Base-by-base conservation (phyloP, 176 grass and related monocot species). In the Alopecurus myosuroides region DNA sequence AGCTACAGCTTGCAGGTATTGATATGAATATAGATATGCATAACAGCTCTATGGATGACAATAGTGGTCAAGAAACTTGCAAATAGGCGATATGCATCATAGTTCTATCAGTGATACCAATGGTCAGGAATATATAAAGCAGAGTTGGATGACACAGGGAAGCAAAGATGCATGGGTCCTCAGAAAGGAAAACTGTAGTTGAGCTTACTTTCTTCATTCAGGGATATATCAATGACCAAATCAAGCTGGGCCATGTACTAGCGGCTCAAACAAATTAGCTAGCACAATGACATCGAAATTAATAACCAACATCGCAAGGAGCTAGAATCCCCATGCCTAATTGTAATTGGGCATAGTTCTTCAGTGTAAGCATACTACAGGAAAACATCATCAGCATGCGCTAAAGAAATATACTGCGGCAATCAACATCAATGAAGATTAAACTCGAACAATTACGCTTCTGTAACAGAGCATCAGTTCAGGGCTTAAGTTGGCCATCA, bases 321-420 rank as follows among this genome's bases (percentile, higher is more conserved):
- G 19, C 25, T 42, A 72, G 22, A 11, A 69, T 74, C 53, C 53
- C 78, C 74, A 79, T 64, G 51, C 33, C 73, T 67, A 77, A 82
- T 77, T 20, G 7, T 26, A 78, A 23, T 28, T 23, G 26, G n/a
- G 45, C 64, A 82, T 51, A 82, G 68, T 35, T 53, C 53, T 71
- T 63, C 25, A 26, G 62, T 30, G 57, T 52, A 66, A 66, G 61
- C 36, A 78, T 6, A 53, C 45, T 23, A 37, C 62, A 70, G 2
- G 7, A 35, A 28, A 78, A 44, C 5, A 44, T 70, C 49, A 76
- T 63, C 55, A 34, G 19, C 40, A 39, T 33, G 17, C 33, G 70
- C 23, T 30, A 69, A 14, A 73, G 4, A 79, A 13, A 86, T 75
- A 45, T 75, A 65, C 25, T 67, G 70, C 4, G 3, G 7, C 22